Percentiles rank a stretch among this genome's conserved stretches.
Conservation (phyloP, 768 basidiomycete species). For the Rhodotorula babjevae region DNA sequence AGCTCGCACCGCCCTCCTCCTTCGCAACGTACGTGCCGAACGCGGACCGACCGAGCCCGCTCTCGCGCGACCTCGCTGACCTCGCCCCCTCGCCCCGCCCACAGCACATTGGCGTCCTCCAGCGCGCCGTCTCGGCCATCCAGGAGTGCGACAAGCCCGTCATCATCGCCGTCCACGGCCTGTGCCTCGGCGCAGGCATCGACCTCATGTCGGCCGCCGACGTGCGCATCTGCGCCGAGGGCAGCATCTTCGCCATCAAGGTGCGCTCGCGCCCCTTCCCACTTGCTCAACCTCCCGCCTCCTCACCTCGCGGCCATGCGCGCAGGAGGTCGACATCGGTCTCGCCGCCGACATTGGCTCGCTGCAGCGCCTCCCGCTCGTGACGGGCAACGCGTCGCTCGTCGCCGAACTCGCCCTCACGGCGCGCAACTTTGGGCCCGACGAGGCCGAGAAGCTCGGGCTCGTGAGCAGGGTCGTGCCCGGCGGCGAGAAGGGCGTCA, state of each 20-base stretch:
- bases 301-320: background rate
- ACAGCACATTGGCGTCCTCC: slow-evolving; percentile 54
- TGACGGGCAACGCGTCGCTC: slow-evolving; percentile 68
- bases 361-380: slow-evolving; percentile 72
- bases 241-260: slow-evolving; percentile 67
- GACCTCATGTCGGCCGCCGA: slow-evolving; percentile 75
- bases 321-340: slow-evolving; percentile 73
- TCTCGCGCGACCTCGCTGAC: background rate
- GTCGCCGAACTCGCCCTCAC: slow-evolving; percentile 73
- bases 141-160: slow-evolving; percentile 71
- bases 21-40: slow-evolving; percentile 44
- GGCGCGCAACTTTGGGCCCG: slow-evolving; percentile 62
- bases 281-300: too few relatives aligned
- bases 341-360: slow-evolving; percentile 84
- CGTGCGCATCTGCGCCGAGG: slow-evolving; percentile 61
- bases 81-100: background rate
- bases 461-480: slow-evolving; percentile 67
- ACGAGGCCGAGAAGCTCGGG: slow-evolving; percentile 65
- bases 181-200: slow-evolving; percentile 66
- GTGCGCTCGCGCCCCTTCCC: slow-evolving; percentile 47
- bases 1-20: slow-evolving; percentile 55
- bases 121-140: slow-evolving; percentile 64
- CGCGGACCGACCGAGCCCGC: background rate
- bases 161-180: slow-evolving; percentile 73
- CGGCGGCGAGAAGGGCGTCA: slow-evolving; percentile 64